Evolutionary conservation across 129 eudicot species (phyloP).

Genomic region (Saussurea involucrata): DNA sequence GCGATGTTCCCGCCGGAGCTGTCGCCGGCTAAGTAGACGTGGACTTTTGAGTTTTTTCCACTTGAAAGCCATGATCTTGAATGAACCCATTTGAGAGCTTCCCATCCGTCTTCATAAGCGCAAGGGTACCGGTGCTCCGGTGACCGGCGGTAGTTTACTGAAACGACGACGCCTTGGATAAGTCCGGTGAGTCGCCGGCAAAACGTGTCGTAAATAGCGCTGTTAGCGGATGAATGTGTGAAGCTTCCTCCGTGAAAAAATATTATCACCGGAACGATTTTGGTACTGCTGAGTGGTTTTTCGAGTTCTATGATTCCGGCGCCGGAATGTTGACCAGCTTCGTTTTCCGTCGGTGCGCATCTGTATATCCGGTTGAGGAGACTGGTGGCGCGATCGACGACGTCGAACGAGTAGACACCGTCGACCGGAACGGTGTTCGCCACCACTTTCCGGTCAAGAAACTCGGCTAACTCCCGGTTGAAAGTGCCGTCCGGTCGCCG

Average conservation of each 20-base stretch:
- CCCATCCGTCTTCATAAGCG: slow-evolving; percentile 95
- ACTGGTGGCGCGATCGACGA: slow-evolving; percentile 64
- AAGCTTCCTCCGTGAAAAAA: slow-evolving; percentile 97
- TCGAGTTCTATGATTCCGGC: slow-evolving; percentile 48
- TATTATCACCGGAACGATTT: slow-evolving; percentile 76
- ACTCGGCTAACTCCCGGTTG: slow-evolving; percentile 82
- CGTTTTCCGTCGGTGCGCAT: slow-evolving; percentile 36
- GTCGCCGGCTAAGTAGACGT: slow-evolving; percentile 81
- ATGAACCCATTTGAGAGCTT: slow-evolving; percentile 85
- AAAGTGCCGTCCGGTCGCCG: slow-evolving; percentile 96
- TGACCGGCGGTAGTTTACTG: slow-evolving; percentile 82
- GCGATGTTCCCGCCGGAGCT: slow-evolving; percentile 97
- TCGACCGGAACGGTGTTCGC: slow-evolving; percentile 77
- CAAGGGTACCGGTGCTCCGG: slow-evolving; percentile 85
- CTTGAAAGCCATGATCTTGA: slow-evolving; percentile 81
- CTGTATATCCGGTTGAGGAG: slow-evolving; percentile 76
- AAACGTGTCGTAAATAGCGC: slow-evolving; percentile 81
- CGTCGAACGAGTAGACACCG: slow-evolving; percentile 90
- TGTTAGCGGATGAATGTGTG: slow-evolving; percentile 83
- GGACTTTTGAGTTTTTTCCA: slow-evolving; percentile 56
- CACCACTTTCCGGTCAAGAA: slow-evolving; percentile 82
- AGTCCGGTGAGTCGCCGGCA: slow-evolving; percentile 71
- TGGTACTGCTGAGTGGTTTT: slow-evolving; percentile 60
- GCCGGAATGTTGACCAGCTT: slow-evolving; percentile 24
- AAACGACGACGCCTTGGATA: slow-evolving; percentile 70